Evolutionary conservation across 139 green algal genomes (phyloP).

Genomic region (Asterochloris sp.): DNA sequence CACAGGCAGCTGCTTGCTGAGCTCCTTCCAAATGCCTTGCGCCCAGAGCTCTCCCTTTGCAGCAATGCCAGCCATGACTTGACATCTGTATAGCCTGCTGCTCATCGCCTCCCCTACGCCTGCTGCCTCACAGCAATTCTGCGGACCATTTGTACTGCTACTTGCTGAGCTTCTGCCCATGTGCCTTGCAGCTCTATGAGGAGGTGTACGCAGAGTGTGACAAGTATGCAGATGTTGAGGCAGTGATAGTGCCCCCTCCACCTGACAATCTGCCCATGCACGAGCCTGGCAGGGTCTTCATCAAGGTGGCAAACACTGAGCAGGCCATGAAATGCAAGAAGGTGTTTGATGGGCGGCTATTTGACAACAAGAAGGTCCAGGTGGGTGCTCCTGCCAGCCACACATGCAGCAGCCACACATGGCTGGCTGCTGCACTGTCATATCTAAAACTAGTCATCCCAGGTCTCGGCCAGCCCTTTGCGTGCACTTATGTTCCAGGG

Average conservation of each 20-base stretch:
- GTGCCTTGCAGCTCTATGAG: conserved; percentile 51
- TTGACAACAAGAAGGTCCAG: conserved; percentile 43
- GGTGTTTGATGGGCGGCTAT: conserved; percentile 59
- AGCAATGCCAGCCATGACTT: too few relatives aligned
- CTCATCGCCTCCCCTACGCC: too few relatives aligned
- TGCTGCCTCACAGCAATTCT: too few relatives aligned
- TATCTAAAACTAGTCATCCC: too few relatives aligned
- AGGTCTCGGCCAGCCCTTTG: too few relatives aligned
- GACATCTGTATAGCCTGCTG: too few relatives aligned
- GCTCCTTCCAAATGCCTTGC: too few relatives aligned
- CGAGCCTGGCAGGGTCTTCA: conserved; percentile 57
- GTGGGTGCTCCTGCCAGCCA: background rate
- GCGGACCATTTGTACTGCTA: too few relatives aligned
- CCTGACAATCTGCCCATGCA: conserved; percentile 29
- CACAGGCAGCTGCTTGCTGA: too few relatives aligned
- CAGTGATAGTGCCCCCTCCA: conserved; percentile 54
- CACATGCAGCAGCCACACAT: too few relatives aligned
- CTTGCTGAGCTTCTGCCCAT: background rate
- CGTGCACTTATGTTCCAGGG: too few relatives aligned
- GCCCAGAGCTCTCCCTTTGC: too few relatives aligned
- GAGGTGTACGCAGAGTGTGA: conserved; percentile 65
- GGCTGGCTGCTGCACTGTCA: background rate
- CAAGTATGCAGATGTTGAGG: conserved; percentile 57
- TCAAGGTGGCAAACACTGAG: conserved; percentile 47
- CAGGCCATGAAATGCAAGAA: conserved; percentile 51